phyloP scores from a whole-genome alignment of 2,329 filamentous ascomycete species.

The Trichoderma aggressivum region DNA sequence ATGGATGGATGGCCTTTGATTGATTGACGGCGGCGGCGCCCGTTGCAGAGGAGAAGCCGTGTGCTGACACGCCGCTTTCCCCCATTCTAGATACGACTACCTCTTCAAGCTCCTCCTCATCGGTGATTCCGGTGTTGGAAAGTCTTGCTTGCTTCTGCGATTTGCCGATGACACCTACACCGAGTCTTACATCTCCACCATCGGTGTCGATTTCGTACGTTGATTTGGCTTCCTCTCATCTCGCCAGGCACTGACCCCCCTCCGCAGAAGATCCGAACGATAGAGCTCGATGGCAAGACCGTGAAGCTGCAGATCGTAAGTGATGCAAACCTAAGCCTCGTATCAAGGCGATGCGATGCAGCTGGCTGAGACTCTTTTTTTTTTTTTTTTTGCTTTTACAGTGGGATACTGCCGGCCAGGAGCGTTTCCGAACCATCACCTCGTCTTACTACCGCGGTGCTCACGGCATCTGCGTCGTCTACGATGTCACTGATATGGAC shows the following conservation, averaged over 20 bases:
- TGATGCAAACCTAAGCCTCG: constrained; percentile 22
- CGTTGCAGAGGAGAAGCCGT: not conserved
- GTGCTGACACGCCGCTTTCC: constrained; percentile 21
- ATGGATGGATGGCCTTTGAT: constrained; percentile 22
- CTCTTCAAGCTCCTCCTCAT: constrained; percentile 99
- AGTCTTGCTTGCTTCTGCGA: constrained; percentile 96
- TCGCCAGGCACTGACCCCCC: not conserved
- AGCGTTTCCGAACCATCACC: constrained; percentile 99
- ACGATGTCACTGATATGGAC: constrained; percentile 99
- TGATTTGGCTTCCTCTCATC: constrained; percentile 26
- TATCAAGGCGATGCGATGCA: not conserved
- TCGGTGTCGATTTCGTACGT: constrained; percentile 96
- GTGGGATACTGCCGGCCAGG: constrained; percentile 99
- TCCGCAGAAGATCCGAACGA: constrained; percentile 94
- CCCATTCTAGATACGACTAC: constrained; percentile 88
- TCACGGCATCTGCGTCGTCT: constrained; percentile 98
- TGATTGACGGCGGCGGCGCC: not conserved
- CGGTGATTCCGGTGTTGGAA: constrained; percentile 99
- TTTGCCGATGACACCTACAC: constrained; percentile 99
- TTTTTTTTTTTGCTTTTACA: too few species aligned
- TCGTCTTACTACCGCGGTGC: constrained; percentile 99
- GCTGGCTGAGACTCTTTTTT: not conserved
- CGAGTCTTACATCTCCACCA: constrained; percentile 99
- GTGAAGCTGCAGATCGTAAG: constrained; percentile 99
- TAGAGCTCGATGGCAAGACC: constrained; percentile 98